These are phyloP conservation scores for Selenicereus undatus DNA, from an alignment of 148 eudicot species.

Conservation along the genomic window DNA sequence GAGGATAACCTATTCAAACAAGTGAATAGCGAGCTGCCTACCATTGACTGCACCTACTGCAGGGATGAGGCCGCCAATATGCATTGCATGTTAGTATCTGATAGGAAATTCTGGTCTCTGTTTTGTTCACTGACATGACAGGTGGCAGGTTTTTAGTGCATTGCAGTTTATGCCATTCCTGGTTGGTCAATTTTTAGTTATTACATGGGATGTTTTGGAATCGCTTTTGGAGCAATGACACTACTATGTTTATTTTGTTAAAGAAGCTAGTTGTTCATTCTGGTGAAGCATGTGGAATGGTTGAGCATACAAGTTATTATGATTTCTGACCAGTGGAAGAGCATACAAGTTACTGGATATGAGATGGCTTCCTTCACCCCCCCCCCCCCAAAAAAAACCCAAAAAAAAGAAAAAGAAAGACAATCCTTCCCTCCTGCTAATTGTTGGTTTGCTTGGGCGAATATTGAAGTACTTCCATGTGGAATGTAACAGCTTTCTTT, in stretches of 20 bases:
- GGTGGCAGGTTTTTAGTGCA: background rate
- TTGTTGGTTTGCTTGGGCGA: background rate
- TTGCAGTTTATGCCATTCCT: background rate
- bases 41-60: background rate
- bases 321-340: background rate
- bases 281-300: background rate
- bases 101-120: background rate
- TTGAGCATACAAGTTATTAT: background rate
- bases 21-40: background rate
- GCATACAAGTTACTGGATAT: background rate
- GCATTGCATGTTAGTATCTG: background rate
- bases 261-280: background rate
- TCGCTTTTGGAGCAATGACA: background rate
- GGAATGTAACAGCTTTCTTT: conserved; percentile 16
- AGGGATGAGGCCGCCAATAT: background rate
- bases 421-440: background rate
- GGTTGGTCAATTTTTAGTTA: background rate
- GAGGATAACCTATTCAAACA: background rate
- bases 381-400: no score
- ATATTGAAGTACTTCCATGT: background rate
- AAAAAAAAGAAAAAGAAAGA: background rate
- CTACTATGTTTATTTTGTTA: background rate
- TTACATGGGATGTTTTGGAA: background rate
- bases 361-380: conserved; percentile 2
- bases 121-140: background rate